A percentile compares a stretch with the other conserved stretches of the same genome.
phyloP scores from a whole-genome alignment of 208 protist species.

The Naegleria gruberi region DNA sequence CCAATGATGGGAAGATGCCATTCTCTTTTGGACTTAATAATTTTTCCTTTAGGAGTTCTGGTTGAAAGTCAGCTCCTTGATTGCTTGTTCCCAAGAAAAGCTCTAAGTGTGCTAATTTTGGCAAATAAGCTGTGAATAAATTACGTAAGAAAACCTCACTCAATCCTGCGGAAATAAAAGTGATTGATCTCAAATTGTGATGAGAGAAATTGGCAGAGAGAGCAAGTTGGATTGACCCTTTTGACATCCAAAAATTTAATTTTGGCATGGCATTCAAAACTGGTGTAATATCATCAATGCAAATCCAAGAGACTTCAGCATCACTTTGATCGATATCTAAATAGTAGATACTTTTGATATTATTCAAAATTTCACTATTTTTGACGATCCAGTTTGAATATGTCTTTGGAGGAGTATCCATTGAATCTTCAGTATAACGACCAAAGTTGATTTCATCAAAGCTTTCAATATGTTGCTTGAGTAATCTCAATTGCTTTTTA shows the following conservation, averaged over 20 bases:
- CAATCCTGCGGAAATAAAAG: background rate
- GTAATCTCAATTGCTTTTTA: background rate
- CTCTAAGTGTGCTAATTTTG: background rate
- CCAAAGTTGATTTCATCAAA: background rate
- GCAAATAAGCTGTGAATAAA: background rate
- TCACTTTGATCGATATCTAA: background rate
- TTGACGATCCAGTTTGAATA: background rate
- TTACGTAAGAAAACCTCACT: background rate
- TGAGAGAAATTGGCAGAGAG: background rate
- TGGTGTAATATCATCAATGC: background rate
- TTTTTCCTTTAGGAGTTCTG: background rate
- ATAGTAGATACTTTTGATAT: background rate
- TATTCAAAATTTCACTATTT: background rate
- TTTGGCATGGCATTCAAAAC: background rate
- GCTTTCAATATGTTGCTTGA: background rate
- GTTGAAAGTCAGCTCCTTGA: background rate
- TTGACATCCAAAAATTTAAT: background rate
- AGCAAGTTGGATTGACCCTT: background rate
- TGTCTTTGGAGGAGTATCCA: background rate
- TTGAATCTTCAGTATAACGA: background rate
- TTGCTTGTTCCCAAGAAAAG: background rate
- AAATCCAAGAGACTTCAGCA: background rate
- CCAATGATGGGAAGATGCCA: background rate
- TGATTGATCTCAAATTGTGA: background rate
- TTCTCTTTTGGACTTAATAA: background rate